Evolutionary conservation across 2,329 filamentous ascomycete species (phyloP).

Genomic region (Neopestalotiopsis rosae): DNA sequence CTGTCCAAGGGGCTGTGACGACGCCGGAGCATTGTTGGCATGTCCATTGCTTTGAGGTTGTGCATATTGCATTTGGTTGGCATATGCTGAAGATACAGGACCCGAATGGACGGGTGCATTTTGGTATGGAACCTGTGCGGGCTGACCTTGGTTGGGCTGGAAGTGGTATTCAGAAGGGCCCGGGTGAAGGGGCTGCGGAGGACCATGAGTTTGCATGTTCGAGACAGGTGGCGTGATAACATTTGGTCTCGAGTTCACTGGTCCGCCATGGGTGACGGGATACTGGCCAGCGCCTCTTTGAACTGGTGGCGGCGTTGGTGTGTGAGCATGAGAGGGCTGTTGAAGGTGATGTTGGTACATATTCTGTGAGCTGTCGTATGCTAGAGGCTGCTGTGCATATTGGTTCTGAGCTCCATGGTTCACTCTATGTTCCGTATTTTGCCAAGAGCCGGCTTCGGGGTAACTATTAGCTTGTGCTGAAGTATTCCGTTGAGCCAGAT

Average conservation of each 20-base stretch:
- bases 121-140: background rate
- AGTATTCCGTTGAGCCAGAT: background rate
- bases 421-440: background rate
- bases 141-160: conserved; percentile 9
- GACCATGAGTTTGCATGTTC: background rate
- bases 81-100: background rate
- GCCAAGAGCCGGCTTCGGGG: conserved; percentile 4
- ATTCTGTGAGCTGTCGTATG: background rate
- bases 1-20: background rate
- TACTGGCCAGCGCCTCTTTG: background rate
- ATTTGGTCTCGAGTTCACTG: conserved; percentile 8
- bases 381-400: background rate
- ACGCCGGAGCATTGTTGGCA: background rate
- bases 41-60: background rate
- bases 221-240: background rate
- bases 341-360: conserved; percentile 18
- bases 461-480: background rate
- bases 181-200: background rate
- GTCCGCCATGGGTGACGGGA: background rate
- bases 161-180: conserved; percentile 1
- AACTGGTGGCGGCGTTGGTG: conserved; percentile 8
- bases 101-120: background rate
- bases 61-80: background rate
- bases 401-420: conserved; percentile 3
- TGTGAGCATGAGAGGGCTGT: conserved; percentile 24